Conservation (phyloP, 371 early-diverging fungal species). For the Actinomortierella wolfii region DNA sequence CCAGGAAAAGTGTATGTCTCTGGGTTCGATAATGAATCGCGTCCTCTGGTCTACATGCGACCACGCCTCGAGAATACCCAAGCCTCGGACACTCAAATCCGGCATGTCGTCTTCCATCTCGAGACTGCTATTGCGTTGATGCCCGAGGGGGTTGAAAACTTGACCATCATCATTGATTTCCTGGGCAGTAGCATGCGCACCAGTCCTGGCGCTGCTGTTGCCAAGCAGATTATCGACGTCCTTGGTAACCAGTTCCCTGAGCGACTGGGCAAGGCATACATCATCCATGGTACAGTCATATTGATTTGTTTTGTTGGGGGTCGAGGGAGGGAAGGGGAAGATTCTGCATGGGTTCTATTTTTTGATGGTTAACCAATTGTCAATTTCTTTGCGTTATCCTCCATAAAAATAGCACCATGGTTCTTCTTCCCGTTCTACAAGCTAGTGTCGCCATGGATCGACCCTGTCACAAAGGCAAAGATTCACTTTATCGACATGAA, state of each 20-base stretch:
- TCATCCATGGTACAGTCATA: conserved; percentile 56
- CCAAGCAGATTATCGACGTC: conserved; percentile 78
- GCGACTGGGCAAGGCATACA: conserved; percentile 64
- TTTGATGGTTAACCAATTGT: too few species aligned
- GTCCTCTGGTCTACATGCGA: conserved; percentile 76
- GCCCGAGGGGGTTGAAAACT: conserved; percentile 72
- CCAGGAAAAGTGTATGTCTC: conserved; percentile 84
- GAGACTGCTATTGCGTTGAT: conserved; percentile 81
- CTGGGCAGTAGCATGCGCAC: conserved; percentile 70
- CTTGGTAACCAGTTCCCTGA: conserved; percentile 90
- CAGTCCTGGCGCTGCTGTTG: conserved; percentile 71
- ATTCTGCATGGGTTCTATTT: too few species aligned
- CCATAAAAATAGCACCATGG: conserved; percentile 71
- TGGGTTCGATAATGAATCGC: conserved; percentile 76
- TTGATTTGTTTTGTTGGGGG: conserved; percentile 1
- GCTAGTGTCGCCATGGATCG: conserved; percentile 85
- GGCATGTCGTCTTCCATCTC: conserved; percentile 77
- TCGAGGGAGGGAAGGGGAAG: too few species aligned
- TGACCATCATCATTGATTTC: conserved; percentile 83
- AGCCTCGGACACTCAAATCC: conserved; percentile 76
- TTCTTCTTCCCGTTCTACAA: conserved; percentile 83
- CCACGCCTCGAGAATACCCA: conserved; percentile 82
- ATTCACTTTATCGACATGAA: conserved; percentile 82
- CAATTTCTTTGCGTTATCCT: not conserved
- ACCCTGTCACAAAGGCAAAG: conserved; percentile 88